phyloP scores from a whole-genome alignment of 176 grass and related monocot genomes.

The Ensete glaucum region DNA sequence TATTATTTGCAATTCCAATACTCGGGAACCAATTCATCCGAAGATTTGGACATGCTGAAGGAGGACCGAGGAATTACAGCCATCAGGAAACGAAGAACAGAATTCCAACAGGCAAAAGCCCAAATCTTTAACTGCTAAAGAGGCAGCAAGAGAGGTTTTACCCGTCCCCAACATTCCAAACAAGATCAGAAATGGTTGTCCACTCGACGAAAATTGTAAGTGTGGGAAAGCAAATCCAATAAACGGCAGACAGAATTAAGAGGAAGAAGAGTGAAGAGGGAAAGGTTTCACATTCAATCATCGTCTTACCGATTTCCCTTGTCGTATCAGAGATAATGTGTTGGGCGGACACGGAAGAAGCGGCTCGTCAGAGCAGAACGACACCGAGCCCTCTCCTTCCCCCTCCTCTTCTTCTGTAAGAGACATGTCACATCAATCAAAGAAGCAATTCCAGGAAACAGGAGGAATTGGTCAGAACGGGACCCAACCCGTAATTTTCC shows the following conservation, averaged over 20 bases:
- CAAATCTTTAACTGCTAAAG: background rate
- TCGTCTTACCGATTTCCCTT: background rate
- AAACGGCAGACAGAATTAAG: background rate
- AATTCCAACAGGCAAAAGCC: background rate
- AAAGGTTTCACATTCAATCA: background rate
- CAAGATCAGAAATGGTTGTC: background rate
- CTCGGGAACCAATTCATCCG: background rate
- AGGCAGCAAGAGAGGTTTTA: background rate
- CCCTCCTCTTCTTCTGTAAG: background rate
- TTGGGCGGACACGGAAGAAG: background rate
- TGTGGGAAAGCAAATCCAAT: background rate
- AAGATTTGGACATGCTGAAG: background rate
- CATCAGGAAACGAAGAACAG: background rate
- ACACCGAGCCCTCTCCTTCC: background rate
- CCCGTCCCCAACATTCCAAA: background rate
- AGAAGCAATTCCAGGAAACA: background rate
- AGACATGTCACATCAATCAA: background rate
- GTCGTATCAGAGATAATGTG: background rate
- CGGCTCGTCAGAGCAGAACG: background rate
- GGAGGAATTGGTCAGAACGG: background rate
- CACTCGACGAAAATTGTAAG: background rate
- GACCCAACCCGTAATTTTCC: too few relatives aligned
- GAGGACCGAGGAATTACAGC: background rate
- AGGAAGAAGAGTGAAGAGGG: background rate
- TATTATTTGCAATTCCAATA: too few relatives aligned